Conservation (phyloP, 2,329 filamentous ascomycete species). For the Scytalidium sp. region DNA sequence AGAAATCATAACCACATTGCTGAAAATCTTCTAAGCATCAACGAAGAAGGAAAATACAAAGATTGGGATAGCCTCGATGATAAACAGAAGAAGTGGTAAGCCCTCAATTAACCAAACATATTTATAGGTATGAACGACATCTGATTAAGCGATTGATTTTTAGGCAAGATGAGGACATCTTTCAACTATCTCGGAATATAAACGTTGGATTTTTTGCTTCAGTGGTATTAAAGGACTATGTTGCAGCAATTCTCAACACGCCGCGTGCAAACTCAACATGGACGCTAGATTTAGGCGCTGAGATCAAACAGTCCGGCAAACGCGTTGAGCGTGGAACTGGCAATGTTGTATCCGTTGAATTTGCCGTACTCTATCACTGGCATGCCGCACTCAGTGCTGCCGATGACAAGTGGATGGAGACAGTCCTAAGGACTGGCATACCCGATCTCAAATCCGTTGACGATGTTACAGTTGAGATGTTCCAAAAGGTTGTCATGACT, state of each 20-base stretch:
- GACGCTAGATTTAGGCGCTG: conserved; percentile 41
- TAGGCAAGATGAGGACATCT: conserved; percentile 46
- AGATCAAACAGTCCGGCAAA: conserved; percentile 38
- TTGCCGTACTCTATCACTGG: conserved; percentile 45
- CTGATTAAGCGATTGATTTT: conserved; percentile 2
- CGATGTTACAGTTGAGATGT: conserved; percentile 38
- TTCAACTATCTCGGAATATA: conserved; percentile 42
- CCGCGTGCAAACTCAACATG: conserved; percentile 41
- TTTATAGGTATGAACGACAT: conserved; percentile 10
- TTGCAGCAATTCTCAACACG: conserved; percentile 41
- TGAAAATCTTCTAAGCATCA: conserved; percentile 35
- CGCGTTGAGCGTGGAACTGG: conserved; percentile 39
- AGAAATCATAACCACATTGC: conserved; percentile 43
- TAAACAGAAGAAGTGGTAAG: conserved; percentile 35
- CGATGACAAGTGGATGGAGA: conserved; percentile 43
- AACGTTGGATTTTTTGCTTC: conserved; percentile 45
- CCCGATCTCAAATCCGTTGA: conserved; percentile 39
- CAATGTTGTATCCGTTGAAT: conserved; percentile 43
- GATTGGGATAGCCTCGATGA: conserved; percentile 35
- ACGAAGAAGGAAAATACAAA: conserved; percentile 41
- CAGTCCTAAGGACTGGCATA: conserved; percentile 28
- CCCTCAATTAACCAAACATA: too few species aligned
- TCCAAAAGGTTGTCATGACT: conserved; percentile 37
- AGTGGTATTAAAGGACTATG: conserved; percentile 43
- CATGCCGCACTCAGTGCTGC: conserved; percentile 41